Percentiles rank a stretch among this genome's conserved stretches.
Conservation (phyloP, 768 basidiomycete species). For the Amanita pallidorosea region DNA sequence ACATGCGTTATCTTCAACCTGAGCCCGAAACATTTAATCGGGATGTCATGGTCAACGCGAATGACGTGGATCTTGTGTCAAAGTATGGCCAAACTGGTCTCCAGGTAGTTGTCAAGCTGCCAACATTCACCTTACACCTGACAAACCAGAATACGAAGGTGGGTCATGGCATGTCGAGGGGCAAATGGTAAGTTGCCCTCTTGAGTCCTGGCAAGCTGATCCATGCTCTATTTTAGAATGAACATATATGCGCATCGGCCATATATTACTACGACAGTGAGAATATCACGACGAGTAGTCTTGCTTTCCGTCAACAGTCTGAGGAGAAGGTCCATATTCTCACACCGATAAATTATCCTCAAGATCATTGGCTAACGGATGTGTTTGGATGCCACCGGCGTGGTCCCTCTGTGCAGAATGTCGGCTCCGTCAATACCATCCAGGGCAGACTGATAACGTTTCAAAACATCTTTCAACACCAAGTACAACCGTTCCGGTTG, state of each 20-base stretch:
- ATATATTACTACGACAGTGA: constrained; percentile 15
- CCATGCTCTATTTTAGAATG: background rate
- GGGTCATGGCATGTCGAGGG: constrained; percentile 24
- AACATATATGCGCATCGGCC: constrained; percentile 3
- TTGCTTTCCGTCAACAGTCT: constrained; percentile 18
- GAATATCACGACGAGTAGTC: constrained; percentile 19
- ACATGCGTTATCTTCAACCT: background rate
- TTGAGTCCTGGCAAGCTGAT: too few species aligned
- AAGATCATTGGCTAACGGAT: background rate
- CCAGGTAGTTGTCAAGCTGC: constrained; percentile 26
- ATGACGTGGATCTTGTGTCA: background rate
- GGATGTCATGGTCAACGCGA: fast-evolving
- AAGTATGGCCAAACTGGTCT: constrained; percentile 1
- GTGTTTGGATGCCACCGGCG: background rate
- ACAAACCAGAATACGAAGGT: constrained; percentile 6
- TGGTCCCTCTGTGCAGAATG: constrained; percentile 9
- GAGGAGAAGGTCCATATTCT: too few species aligned
- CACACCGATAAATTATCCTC: too few species aligned
- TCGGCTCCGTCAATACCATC: constrained; percentile 17
- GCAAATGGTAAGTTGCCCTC: background rate
- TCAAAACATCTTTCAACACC: constrained; percentile 27
- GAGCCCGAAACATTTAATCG: background rate
- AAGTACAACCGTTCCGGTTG: constrained; percentile 23
- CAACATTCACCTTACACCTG: constrained; percentile 14
- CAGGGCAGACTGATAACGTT: constrained; percentile 21